Evolutionary conservation across 1,284 basidiomycete species (phyloP), one percentile per base, ranked within the genome.

Genomic region (Fomes fomentarius): DNA sequence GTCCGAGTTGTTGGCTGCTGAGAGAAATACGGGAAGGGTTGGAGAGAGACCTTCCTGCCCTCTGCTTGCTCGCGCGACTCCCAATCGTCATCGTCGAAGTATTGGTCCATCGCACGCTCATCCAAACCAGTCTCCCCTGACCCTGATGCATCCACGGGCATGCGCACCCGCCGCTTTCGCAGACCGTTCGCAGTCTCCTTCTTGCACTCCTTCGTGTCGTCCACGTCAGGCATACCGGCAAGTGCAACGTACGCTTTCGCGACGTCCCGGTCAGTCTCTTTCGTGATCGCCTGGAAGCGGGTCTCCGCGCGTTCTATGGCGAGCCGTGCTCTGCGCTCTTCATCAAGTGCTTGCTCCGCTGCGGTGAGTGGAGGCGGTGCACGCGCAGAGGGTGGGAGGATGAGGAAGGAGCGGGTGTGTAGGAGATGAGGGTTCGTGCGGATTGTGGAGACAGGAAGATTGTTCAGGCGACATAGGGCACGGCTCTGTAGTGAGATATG

Each of bases 341-440:
- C 64, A 28, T 75, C 72, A 24, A 73, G 70, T 8, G 57, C 44
- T 43, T 48, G 42, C 50, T 51, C 38, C 9, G 35, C 54, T 9
- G 56, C 44, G 3, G 62, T 47, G 6, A 55, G 43, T 6, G 56
- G 53, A 9, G 63, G 52, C 1, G 64, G 54, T 1, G 54, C 43
- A 14, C 49, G 50, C 26, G 66, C 71, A 19, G 72, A 74, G 4
- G 75, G 74, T 4, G 79, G 87, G 48, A 83, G 78, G 21, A 75
- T 64, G 51, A 91, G 69, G 60, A 74, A 80, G 1, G 75, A 73
- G 15, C 87, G 81, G 0, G 89, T 91, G 68, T 91, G 89, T 4
- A 91, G 73, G 15, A 91, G 72, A 63, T 90, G 87, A 2, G 89
- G 89, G 0, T 83, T 89, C 0, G 85, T 89, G 46, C 74, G 81